These are phyloP conservation scores for Ambispora gerdemannii DNA, from an alignment of 192 early-diverging fungal genomes.

Conservation along the genomic window DNA sequence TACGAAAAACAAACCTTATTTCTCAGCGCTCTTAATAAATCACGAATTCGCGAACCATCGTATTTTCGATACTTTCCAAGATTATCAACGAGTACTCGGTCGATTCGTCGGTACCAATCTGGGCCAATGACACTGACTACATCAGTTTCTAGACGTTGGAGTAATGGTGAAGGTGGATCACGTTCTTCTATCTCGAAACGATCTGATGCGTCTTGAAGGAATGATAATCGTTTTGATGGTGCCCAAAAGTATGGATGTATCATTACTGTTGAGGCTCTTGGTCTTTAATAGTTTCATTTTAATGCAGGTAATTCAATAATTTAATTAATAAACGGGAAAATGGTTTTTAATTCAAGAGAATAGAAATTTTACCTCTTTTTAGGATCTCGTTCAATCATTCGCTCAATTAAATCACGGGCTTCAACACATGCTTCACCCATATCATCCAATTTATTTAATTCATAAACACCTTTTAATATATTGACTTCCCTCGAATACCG, in stretches of 20 bases:
- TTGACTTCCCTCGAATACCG: constrained; percentile 85
- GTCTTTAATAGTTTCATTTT: constrained; percentile 48
- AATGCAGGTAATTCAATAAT: background rate
- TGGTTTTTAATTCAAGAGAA: background rate
- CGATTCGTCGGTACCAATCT: constrained; percentile 77
- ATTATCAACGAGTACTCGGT: constrained; percentile 69
- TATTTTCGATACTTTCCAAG: constrained; percentile 93
- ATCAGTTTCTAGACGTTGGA: constrained; percentile 63
- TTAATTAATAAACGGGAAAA: background rate
- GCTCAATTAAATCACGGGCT: constrained; percentile 84
- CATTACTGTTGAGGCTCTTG: constrained; percentile 71
- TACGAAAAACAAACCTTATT: constrained; percentile 73
- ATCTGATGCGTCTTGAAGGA: constrained; percentile 94
- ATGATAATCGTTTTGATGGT: constrained; percentile 74
- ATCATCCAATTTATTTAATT: constrained; percentile 69
- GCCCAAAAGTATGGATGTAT: constrained; percentile 97
- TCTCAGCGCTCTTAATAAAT: constrained; percentile 84
- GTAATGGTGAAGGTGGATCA: constrained; percentile 62
- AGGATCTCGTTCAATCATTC: constrained; percentile 81
- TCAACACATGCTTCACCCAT: constrained; percentile 72
- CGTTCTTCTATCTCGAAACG: constrained; percentile 86
- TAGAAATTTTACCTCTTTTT: constrained; percentile 52
- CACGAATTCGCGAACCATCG: constrained; percentile 76
- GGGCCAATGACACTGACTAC: constrained; percentile 58
- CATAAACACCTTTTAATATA: constrained; percentile 73